These are phyloP conservation scores for Lathyrus aphaca DNA, from an alignment of 306 rosid species.

Conservation along the genomic window DNA sequence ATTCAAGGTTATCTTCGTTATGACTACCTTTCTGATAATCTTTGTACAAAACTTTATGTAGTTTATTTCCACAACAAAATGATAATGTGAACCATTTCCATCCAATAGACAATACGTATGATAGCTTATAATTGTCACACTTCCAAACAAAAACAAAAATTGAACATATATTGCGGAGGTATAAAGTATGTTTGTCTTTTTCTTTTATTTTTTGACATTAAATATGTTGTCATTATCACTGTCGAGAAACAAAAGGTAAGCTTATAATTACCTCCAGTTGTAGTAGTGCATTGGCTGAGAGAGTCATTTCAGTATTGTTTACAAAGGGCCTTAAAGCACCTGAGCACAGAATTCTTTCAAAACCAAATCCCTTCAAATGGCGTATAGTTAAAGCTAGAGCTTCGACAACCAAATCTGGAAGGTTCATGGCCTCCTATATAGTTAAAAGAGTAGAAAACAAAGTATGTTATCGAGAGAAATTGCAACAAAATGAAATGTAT, in stretches of 20 bases:
- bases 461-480: slow-evolving; percentile 25
- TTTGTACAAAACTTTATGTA: neutral
- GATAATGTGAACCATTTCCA: slow-evolving; percentile 21
- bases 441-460: slow-evolving; percentile 30
- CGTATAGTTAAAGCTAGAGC: slow-evolving; percentile 81
- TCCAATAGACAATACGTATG: neutral
- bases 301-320: slow-evolving; percentile 77
- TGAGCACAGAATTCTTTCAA: slow-evolving; percentile 66
- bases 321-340: slow-evolving; percentile 86
- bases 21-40: slow-evolving; percentile 19
- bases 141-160: slow-evolving; percentile 29
- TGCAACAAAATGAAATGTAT: slow-evolving; percentile 21
- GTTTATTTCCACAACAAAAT: slow-evolving; percentile 17
- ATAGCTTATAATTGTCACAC: slow-evolving; percentile 22
- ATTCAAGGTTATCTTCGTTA: slow-evolving; percentile 1
- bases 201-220: neutral
- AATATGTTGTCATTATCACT: slow-evolving; percentile 5
- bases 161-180: slow-evolving; percentile 22
- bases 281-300: slow-evolving; percentile 87
- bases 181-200: slow-evolving; percentile 12
- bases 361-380: slow-evolving; percentile 85
- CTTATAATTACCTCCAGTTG: slow-evolving; percentile 79
- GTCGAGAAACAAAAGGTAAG: slow-evolving; percentile 25
- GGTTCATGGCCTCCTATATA: slow-evolving; percentile 69
- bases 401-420: slow-evolving; percentile 82